Conservation (phyloP, 805 yeast species). For the Candida suzukii region DNA sequence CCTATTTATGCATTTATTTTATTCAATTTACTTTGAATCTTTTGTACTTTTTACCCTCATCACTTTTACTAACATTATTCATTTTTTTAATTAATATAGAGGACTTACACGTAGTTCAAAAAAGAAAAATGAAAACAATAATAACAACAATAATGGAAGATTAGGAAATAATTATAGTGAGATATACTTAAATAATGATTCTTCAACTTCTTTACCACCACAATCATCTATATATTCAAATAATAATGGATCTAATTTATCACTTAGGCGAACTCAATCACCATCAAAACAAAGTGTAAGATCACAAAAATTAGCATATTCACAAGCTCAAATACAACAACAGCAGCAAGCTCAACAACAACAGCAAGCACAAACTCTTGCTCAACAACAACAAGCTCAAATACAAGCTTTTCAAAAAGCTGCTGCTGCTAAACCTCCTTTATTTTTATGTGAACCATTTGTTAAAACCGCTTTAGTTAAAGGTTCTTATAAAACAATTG, state of each 20-base stretch:
- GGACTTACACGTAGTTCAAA: slow-evolving; percentile 49
- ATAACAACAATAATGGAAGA: slow-evolving; percentile 4
- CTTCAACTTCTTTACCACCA: slow-evolving; percentile 10
- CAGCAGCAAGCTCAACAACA: slow-evolving; percentile 10
- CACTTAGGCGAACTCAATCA: slow-evolving; percentile 39
- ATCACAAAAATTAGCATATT: slow-evolving; percentile 11
- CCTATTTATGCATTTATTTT: too few relatives aligned
- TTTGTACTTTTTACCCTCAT: slow-evolving; percentile 5
- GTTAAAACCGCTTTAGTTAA: slow-evolving; percentile 91
- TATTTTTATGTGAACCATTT: slow-evolving; percentile 87
- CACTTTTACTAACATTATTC: slow-evolving; percentile 1
- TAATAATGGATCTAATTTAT: slow-evolving; percentile 38
- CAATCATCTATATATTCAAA: slow-evolving; percentile 26
- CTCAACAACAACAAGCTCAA: slow-evolving; percentile 3
- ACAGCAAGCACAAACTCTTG: slow-evolving; percentile 2
- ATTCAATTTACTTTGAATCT: not conserved
- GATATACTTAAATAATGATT: slow-evolving; percentile 16
- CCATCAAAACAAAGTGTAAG: slow-evolving; percentile 39
- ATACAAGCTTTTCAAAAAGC: slow-evolving; percentile 4
- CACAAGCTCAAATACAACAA: slow-evolving; percentile 13
- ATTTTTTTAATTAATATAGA: slow-evolving; percentile 18
- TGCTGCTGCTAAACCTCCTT: slow-evolving; percentile 32
- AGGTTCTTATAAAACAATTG: slow-evolving; percentile 94
- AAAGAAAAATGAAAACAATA: slow-evolving; percentile 17
- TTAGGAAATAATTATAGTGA: slow-evolving; percentile 18